Conservation (phyloP, 371 early-diverging fungal genomes). For the Mucor sp. region DNA sequence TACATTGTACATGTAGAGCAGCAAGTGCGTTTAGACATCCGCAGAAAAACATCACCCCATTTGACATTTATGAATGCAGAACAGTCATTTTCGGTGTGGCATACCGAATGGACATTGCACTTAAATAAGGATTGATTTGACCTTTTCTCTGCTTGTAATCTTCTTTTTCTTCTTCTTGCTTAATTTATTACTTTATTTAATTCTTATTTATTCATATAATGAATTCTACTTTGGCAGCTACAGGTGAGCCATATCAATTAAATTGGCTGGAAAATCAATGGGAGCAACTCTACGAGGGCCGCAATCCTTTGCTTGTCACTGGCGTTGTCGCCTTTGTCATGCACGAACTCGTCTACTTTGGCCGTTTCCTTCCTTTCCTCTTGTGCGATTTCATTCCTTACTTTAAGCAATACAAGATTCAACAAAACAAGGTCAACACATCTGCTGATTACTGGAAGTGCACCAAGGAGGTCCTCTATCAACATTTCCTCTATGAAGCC, state of each 20-base stretch:
- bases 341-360: constrained; percentile 83
- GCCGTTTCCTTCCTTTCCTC: constrained; percentile 75
- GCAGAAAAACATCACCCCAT: constrained; percentile 18
- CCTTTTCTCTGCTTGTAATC: neutral
- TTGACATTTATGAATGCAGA: neutral
- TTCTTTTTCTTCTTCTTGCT: constrained; percentile 1
- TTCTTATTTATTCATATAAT: constrained; percentile 3
- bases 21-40: neutral
- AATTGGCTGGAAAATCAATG: constrained; percentile 41
- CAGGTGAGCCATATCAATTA: neutral
- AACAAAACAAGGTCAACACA: constrained; percentile 75
- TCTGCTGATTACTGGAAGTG: constrained; percentile 77
- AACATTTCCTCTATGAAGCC: constrained; percentile 80
- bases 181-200: neutral
- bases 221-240: constrained; percentile 5
- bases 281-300: constrained; percentile 66
- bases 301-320: constrained; percentile 70
- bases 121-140: neutral
- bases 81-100: constrained; percentile 10
- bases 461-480: constrained; percentile 67
- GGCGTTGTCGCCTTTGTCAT: constrained; percentile 66
- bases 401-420: constrained; percentile 84
- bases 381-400: constrained; percentile 72
- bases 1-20: neutral
- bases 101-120: constrained; percentile 8